Evolutionary conservation across 345 rosid species (phyloP).

Genomic region (Aquilaria yunnanensis): DNA sequence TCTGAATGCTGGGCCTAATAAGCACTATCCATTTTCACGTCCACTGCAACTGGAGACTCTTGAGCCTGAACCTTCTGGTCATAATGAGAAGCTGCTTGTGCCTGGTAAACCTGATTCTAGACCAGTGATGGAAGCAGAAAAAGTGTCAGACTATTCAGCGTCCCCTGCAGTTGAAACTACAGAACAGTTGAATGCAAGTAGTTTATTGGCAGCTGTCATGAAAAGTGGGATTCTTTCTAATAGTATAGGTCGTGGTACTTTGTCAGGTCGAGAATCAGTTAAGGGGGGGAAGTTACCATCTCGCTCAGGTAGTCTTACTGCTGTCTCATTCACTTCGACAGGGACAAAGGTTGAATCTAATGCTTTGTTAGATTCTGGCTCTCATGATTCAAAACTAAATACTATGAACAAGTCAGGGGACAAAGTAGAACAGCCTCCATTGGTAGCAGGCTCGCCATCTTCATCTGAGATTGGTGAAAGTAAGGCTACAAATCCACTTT

Average conservation of each 20-base stretch:
- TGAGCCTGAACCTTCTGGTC: constrained; percentile 35
- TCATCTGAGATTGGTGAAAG: constrained; percentile 28
- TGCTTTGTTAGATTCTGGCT: constrained; percentile 22
- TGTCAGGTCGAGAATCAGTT: constrained; percentile 24
- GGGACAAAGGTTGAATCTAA: constrained; percentile 26
- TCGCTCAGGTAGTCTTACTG: constrained; percentile 15
- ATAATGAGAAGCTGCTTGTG: constrained; percentile 24
- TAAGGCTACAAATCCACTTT: constrained; percentile 57
- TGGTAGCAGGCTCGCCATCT: constrained; percentile 34
- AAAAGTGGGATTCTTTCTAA: constrained; percentile 65
- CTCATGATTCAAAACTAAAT: constrained; percentile 24
- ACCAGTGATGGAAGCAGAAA: constrained; percentile 23
- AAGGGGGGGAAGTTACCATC: constrained; percentile 28
- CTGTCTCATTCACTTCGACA: constrained; percentile 14
- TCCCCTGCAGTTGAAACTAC: constrained; percentile 32
- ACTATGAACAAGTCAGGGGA: constrained; percentile 19
- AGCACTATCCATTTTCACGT: constrained; percentile 17
- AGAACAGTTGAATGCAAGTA: constrained; percentile 47
- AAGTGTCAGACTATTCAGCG: constrained; percentile 28
- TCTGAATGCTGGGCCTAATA: constrained; percentile 20
- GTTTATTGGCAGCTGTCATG: constrained; percentile 67
- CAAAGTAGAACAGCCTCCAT: constrained; percentile 38
- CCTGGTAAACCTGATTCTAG: constrained; percentile 31
- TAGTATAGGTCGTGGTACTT: constrained; percentile 23
- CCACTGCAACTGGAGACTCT: constrained; percentile 19